Evolutionary conservation across 345 rosid species (phyloP), one percentile per base, ranked within the genome.

Genomic region (Lumnitzera littorea): DNA sequence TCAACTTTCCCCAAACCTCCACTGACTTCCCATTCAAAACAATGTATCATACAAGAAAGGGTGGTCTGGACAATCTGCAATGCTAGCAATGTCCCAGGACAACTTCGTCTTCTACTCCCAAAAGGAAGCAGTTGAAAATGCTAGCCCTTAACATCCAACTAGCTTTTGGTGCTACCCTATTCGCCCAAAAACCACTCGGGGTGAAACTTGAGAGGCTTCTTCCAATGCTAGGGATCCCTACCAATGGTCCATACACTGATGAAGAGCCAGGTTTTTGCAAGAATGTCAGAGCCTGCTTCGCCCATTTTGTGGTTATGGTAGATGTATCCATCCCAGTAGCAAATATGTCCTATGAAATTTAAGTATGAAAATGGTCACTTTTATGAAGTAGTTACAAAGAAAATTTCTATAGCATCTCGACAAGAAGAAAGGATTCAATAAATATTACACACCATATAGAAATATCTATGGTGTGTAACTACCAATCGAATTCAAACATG

Each of bases 251-350:
- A 84, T 13, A 72, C 62, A 13, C 82, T 88, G 5, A 89, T 67
- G 15, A 80, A 66, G 15, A 84, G 51, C 48, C 81, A 56, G 4
- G 88, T 86, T 56, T 72, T 48, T 23, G 85, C 83, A 0, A 88
- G 81, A 53, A 88, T 73, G 7, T 78, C 56, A 15, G 78, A 80
- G 1, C 82, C 84, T 13, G 24, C 57, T 83, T 20, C 58, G 88
- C 86, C 92, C 90, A 88, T 58, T 83, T 84, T 57, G 29, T 74
- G 0, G 81, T 66, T 25, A 74, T 57, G 0, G 91, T 83, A 1
- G 89, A 76, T 51, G 88, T 86, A 51, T 84, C 91, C 0, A 88
- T 89, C 67, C 91, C 96, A 7, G 75, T 94, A 5, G 64, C 81
- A 68, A 85, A 82, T 36, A 81, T 71, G 51, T 88, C 84, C 89